A percentile compares a stretch with the other conserved stretches of the same genome.
Conservation (phyloP, 257 asterid genomes). For the Primulina huaijiensis region DNA sequence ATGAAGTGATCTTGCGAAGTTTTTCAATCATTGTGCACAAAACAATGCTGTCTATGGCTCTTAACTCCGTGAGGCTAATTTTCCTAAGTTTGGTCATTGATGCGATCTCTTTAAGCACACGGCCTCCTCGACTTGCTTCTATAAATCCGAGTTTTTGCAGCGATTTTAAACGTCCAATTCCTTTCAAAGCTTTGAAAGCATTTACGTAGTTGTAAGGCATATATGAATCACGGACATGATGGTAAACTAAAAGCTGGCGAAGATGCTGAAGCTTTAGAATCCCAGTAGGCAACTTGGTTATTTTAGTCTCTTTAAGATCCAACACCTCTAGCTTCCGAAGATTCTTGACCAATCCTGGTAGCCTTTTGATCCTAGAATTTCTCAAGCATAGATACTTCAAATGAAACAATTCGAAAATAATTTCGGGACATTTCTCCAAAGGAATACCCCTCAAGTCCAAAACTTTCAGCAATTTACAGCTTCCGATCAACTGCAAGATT, state of each 20-base stretch:
- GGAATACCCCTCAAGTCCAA: slow-evolving; percentile 32
- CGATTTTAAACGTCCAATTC: slow-evolving; percentile 28
- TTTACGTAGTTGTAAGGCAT: slow-evolving; percentile 26
- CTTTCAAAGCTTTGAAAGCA: slow-evolving; percentile 36
- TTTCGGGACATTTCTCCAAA: slow-evolving; percentile 24
- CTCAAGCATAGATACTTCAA: slow-evolving; percentile 36
- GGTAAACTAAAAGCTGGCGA: slow-evolving; percentile 32
- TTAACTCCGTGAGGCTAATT: slow-evolving; percentile 28
- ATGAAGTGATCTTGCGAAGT: slow-evolving; percentile 28
- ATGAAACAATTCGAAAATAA: slow-evolving; percentile 25
- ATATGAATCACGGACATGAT: slow-evolving; percentile 19
- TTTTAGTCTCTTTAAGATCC: slow-evolving; percentile 33
- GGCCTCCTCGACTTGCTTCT: slow-evolving; percentile 28
- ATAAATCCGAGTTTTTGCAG: slow-evolving; percentile 28
- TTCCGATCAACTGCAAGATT: slow-evolving; percentile 22
- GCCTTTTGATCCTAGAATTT: slow-evolving; percentile 21
- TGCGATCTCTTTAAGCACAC: slow-evolving; percentile 25
- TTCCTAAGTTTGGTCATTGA: slow-evolving; percentile 29
- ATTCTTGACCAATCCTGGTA: slow-evolving; percentile 28
- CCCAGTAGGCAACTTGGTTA: slow-evolving; percentile 35
- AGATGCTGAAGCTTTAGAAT: slow-evolving; percentile 32
- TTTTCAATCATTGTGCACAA: slow-evolving; percentile 31
- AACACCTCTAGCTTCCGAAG: slow-evolving; percentile 35
- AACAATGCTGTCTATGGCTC: slow-evolving; percentile 30
- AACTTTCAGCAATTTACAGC: slow-evolving; percentile 28